A percentile compares a stretch with the other conserved stretches of the same genome.
Conservation (phyloP, 2,329 filamentous ascomycete species). For the Lecanosticta acicola region DNA sequence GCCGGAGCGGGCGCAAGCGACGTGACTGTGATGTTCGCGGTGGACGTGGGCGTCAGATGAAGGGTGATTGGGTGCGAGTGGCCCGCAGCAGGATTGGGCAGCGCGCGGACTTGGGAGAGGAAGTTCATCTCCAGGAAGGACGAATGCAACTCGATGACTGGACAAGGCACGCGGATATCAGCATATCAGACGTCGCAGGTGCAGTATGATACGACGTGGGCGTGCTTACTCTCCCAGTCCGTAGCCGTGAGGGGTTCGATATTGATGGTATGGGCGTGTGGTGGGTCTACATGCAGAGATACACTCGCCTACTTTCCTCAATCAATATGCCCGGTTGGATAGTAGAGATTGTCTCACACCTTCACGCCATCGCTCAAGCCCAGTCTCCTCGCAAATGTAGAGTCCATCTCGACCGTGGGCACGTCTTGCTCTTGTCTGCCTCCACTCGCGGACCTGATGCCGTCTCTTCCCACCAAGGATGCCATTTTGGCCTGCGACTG, state of each 20-base stretch:
- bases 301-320: constrained; percentile 49
- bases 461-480: constrained; percentile 68
- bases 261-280: constrained; percentile 86
- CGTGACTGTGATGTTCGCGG: constrained; percentile 81
- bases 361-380: constrained; percentile 78
- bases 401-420: constrained; percentile 77
- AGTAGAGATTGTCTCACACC: constrained; percentile 61
- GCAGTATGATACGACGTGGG: not conserved
- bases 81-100: constrained; percentile 68
- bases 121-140: constrained; percentile 94
- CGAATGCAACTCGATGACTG: constrained; percentile 89
- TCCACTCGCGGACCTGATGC: constrained; percentile 49
- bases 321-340: constrained; percentile 34
- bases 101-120: constrained; percentile 81
- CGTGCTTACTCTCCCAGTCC: constrained; percentile 76
- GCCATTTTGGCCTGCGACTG: constrained; percentile 79
- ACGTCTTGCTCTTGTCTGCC: constrained; percentile 62
- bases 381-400: constrained; percentile 70
- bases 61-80: constrained; percentile 76
- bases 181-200: not conserved
- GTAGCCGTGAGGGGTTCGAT: constrained; percentile 93
- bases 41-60: constrained; percentile 90
- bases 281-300: constrained; percentile 79
- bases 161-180: constrained; percentile 5
- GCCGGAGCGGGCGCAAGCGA: constrained; percentile 72